Evolutionary conservation across 176 grass and related monocot genomes (phyloP).

Genomic region (Leersia perrieri): DNA sequence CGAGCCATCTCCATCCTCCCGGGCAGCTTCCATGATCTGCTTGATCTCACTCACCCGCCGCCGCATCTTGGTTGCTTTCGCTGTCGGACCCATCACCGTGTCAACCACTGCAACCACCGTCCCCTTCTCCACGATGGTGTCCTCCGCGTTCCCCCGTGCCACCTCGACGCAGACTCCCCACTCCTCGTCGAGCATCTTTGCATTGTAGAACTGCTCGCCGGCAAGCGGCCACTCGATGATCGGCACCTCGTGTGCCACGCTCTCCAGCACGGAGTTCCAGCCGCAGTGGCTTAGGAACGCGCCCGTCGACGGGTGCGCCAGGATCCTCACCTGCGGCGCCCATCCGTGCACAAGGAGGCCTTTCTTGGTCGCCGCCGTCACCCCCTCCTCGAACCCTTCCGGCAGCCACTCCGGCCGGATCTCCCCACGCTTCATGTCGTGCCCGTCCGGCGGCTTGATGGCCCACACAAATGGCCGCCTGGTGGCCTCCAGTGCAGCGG

Average conservation of each 20-base stretch:
- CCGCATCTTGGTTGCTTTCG: background rate
- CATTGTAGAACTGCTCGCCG: conserved; percentile 40
- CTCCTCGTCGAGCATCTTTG: conserved; percentile 23
- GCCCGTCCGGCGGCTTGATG: conserved; percentile 18
- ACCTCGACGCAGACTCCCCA: conserved; percentile 34
- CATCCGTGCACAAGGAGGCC: conserved; percentile 30
- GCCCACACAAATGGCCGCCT: conserved; percentile 30
- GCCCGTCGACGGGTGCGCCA: conserved; percentile 31
- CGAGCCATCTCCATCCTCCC: background rate
- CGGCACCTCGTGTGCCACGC: conserved; percentile 14
- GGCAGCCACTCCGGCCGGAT: conserved; percentile 37
- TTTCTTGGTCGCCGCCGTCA: background rate
- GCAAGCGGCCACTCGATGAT: conserved; percentile 34
- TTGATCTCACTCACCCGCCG: background rate
- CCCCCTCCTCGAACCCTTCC: conserved; percentile 39
- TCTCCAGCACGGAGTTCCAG: conserved; percentile 19
- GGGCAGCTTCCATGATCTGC: background rate
- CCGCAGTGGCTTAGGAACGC: conserved; percentile 47
- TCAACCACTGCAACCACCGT: background rate
- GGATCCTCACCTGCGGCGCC: conserved; percentile 41
- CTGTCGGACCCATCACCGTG: background rate
- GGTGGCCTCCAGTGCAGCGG: conserved; percentile 17
- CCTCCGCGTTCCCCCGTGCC: conserved; percentile 27
- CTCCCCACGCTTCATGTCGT: background rate
- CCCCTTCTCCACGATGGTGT: background rate